A percentile compares a stretch with the other conserved stretches of the same genome.
phyloP scores from a whole-genome alignment of 1,139 yeast genomes.

The Yamadazyma membranifaciens region DNA sequence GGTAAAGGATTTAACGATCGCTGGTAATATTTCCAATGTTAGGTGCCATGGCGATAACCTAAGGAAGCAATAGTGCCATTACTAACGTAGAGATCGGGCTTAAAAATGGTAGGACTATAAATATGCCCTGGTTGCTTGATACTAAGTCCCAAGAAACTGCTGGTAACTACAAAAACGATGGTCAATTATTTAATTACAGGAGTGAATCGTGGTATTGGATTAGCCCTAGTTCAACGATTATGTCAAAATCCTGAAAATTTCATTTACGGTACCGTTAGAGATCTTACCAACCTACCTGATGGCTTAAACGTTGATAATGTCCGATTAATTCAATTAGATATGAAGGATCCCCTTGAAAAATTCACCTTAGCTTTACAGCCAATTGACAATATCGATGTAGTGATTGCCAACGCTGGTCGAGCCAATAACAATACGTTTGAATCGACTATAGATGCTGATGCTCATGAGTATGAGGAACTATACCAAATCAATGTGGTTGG shows the following conservation, averaged over 20 bases:
- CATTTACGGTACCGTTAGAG: constrained; percentile 26
- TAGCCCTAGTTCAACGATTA: constrained; percentile 12
- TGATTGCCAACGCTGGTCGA: constrained; percentile 6
- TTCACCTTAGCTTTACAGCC: constrained; percentile 1
- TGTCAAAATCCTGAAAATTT: background rate
- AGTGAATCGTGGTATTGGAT: constrained; percentile 23
- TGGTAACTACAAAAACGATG: constrained; percentile 1
- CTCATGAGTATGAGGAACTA: constrained; percentile 2
- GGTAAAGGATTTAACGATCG: no score
- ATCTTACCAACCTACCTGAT: background rate
- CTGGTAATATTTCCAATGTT: no score
- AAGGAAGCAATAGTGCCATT: no score
- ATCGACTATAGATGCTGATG: background rate
- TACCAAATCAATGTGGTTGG: constrained; percentile 10
- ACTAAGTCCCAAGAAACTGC: no score
- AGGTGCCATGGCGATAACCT: no score
- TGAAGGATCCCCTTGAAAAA: background rate
- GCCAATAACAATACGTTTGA: background rate
- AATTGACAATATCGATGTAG: constrained; percentile 5
- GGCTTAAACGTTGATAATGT: background rate
- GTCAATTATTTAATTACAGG: constrained; percentile 17
- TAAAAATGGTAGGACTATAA: no score
- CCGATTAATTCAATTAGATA: constrained; percentile 4
- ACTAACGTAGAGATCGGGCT: no score
- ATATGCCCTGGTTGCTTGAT: no score